These are phyloP conservation scores for Boechera divaricarpa DNA, from an alignment of 345 rosid species.

Conservation along the genomic window DNA sequence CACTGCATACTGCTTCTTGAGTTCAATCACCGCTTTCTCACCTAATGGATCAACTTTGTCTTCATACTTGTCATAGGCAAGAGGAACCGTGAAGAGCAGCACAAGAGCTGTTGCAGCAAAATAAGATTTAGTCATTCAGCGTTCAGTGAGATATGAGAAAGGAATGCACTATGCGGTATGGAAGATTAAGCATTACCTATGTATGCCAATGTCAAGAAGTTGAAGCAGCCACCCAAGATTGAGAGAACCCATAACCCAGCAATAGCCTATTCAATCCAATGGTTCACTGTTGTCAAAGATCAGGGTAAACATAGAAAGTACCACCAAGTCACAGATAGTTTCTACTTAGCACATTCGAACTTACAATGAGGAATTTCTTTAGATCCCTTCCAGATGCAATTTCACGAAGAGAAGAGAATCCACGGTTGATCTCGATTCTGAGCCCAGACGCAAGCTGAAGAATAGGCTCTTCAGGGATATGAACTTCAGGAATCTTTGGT, in stretches of 20 bases:
- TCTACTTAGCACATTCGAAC: slow-evolving; percentile 16
- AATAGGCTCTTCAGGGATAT: slow-evolving; percentile 80
- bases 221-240: slow-evolving; percentile 68
- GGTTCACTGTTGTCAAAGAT: not conserved
- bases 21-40: slow-evolving; percentile 75
- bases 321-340: slow-evolving; percentile 9
- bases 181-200: slow-evolving; percentile 54
- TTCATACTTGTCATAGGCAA: slow-evolving; percentile 82
- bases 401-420: slow-evolving; percentile 64
- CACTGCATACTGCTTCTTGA: slow-evolving; percentile 82
- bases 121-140: not conserved
- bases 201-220: slow-evolving; percentile 77
- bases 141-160: not conserved
- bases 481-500: slow-evolving; percentile 77
- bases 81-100: slow-evolving; percentile 68
- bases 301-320: not conserved
- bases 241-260: slow-evolving; percentile 78
- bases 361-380: slow-evolving; percentile 88
- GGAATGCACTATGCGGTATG: not conserved
- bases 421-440: slow-evolving; percentile 74
- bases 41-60: slow-evolving; percentile 78
- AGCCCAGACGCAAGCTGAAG: slow-evolving; percentile 72
- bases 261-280: slow-evolving; percentile 57
- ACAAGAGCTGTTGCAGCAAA: slow-evolving; percentile 60
- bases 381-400: slow-evolving; percentile 96